Base-by-base conservation (phyloP, 352 stramenopile genomes). In the Pythium dissimile region DNA sequence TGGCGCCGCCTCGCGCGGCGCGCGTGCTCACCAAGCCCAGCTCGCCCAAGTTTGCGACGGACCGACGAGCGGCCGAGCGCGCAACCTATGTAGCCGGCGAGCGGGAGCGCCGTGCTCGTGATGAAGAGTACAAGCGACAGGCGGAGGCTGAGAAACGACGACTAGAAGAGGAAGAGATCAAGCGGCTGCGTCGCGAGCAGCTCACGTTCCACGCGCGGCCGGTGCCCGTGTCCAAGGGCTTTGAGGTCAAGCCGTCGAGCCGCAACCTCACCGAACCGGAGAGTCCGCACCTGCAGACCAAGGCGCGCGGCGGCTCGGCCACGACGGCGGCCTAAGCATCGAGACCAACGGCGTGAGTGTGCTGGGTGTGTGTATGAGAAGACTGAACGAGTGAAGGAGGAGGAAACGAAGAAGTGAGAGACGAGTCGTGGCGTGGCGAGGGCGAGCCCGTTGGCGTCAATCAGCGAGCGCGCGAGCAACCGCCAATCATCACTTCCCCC, bases 121-220 rank as follows among this genome's bases (percentile, higher is more conserved):
- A 89, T 39, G 77, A 92, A 72, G 77, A 75, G 1, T 73, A 86
- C 45, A 75, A 71, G 48, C 38, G 77, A 37, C 71, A 84, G 16
- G 44, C 69, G 54, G 74, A 89, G 18, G 70, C 77, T 24, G 77
- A 88, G 37, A 53, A 72, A 18, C 65, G 64, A 8, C 80, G 75
- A 31, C 51, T 66, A 5, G 67, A 89, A 31, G 80, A 89, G 27
- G 80, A 88, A 24, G 77, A 89, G 54, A 79, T 92, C 56, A 85
- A 81, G 50, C 75, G 71, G 2, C 43, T 92, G 43, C 82, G 82
- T 20, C 75, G 72, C n/a, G 76, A 88, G 50, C 70, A 89, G 24
- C 76, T 92, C 55, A 73, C 75, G 64, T 92, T 92, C 59, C 79
- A 87, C 37, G 82, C 82, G 0, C 82, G 77, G 2, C 82, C 82